Evolutionary conservation across 805 yeast genomes (phyloP), one percentile per base, ranked within the genome.

Genomic region (Metschnikowia bowlesiae): DNA sequence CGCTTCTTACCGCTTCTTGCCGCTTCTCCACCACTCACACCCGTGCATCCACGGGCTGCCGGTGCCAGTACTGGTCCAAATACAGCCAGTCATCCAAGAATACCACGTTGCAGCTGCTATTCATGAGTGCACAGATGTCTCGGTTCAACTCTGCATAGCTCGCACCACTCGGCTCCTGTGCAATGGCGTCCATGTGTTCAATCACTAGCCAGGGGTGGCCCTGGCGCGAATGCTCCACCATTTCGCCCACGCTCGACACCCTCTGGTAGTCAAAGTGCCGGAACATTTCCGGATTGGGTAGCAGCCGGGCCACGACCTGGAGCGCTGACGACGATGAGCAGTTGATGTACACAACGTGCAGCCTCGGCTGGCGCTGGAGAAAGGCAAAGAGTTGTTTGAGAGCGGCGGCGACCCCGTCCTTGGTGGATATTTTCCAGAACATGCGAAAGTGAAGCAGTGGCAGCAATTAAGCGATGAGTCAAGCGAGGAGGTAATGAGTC

Each of bases 101-200:
- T 31, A 57, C 41, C 37, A 51, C 44, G 35, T 47, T 38, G 11
- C 34, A 18, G 11, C 29, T 43, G 22, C 33, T 8, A 13, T 39
- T 45, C 55, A 57, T 43, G 28, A 56, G 30, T 6, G 28, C 37
- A 2, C 50, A 51, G 28, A 57, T 38, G 14, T 39, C 46, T 6
- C 43, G 42, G 45, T 57, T 57, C 46, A 50, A 52, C 35, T 41
- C 52, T 8, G 44, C 33, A 46, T 56, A 54, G 18, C 42, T 36
- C 9, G 28, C 32, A 6, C 16, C 14, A 4, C 46, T 46, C 38
- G 50, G 51, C 41, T 54, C 60, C 51, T 47, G 57, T 51, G 54
- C 51, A 14, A 57, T 54, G 35, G 44, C 44, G 46, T 56, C 61
- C 7, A 56, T 39, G 30, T 47, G 53, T 38, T 57, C 61, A n/a